Base-by-base conservation (phyloP, 2,329 filamentous ascomycete genomes). In the Elsinoe necatrix region DNA sequence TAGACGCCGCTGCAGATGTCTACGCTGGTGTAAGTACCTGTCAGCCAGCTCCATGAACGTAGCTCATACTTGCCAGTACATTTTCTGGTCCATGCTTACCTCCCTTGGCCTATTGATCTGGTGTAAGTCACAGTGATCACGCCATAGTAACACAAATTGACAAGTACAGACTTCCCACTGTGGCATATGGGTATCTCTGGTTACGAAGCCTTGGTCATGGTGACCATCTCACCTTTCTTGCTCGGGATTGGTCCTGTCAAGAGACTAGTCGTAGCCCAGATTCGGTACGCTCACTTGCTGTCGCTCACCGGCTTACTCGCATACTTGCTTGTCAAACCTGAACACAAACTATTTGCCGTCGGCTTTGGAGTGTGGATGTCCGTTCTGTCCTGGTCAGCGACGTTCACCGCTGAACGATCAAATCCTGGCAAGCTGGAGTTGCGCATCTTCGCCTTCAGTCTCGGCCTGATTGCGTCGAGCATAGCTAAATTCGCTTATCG, bases 151-250 rank as follows among this genome's bases (percentile, higher is more conserved):
- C 18, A 16, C 29, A 12, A 21, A 16, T 20, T 37, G 29, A 50
- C 45, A 31, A 42, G 27, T 14, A 34, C 61, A 89, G 86, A 95
- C 72, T 98, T 98, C 69, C 93, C 93, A 12, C 81, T 98, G 9
- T 98, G 93, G 93, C 84, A 96, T 70, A 98, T 98, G 93, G 93
- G 93, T 25, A 95, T 98, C 59, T 97, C 92, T 3, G 93, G 93
- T 61, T 98, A 93, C 68, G 93, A 98, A 73, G 86, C 84, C 42
- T 78, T 95, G 62, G 85, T 98, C 66, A 86, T 97, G 83, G 82
- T 80, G 51, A 92, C 89, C 2, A 71, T 92, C 54, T 87, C 91
- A 3, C 93, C 93, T 0, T 77, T 91, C 37, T 71, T 97, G 18
- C 82, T 98, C 42, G 83, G 79, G 20, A 85, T 90, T 60, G 79